Evolutionary conservation across 2,329 filamentous ascomycete species (phyloP), one percentile per base, ranked within the genome.

Genomic region (Trichothecium sympodiale): DNA sequence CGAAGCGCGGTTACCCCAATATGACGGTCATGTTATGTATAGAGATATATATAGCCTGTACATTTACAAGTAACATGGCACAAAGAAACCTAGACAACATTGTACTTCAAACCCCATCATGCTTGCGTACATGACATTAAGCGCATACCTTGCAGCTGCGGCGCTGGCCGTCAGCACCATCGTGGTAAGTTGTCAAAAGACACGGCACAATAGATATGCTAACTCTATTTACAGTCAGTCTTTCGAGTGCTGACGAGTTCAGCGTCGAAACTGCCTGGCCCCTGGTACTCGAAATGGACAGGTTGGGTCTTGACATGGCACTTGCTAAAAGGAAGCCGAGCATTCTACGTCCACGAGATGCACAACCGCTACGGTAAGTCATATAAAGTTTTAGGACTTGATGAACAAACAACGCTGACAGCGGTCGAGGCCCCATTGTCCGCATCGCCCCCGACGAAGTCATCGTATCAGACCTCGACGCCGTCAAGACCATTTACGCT

Each of bases 401-500:
- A 13, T 20, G 17, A 8, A 18, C 17, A 9, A 13, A 25, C 17
- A 10, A 25, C 31, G 12, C 35, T 15, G 13, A 17, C 4, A n/a
- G n/a, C n/a, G 10, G 8, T 13, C 12, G 31, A 55, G 51, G 50
- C 5, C 49, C 51, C 5, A 52, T 55, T 29, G 38, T 54, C 18
- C 45, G 53, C 10, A 50, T 53, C 30, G 47, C 39, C 16, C 51
- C 52, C 3, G 41, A 44, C 16, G 43, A 48, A 8, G 42, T 54
- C 13, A 41, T 38, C 30, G 34, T 52, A 8, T 36, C 44, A 6
- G 43, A 51, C 14, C 28, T 49, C 9, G 39, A 44, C 5, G 43
- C 38, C 26, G 36, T 48, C 18, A 49, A 44, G 26, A 33, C 37
- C 57, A 29, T 72, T 55, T 41, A 63, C 38, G 35, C 38, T 38